These are phyloP conservation scores for Massarina eburnea DNA, from an alignment of 2,329 filamentous ascomycete genomes.

Conservation along the genomic window DNA sequence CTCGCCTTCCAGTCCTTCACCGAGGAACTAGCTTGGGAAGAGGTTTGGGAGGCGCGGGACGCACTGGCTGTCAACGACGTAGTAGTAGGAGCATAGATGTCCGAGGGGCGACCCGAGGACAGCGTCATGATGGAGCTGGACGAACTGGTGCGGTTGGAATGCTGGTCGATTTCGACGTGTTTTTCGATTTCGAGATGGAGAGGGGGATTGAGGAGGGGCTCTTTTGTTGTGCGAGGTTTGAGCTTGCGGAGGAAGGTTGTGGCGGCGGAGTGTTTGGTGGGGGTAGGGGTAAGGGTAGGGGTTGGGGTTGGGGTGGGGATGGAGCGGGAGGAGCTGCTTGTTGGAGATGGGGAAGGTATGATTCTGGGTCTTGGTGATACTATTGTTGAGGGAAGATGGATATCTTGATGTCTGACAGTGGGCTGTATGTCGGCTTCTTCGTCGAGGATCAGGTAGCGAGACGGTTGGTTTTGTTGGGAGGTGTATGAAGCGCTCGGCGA, in stretches of 20 bases:
- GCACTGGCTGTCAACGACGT: slow-evolving; percentile 7
- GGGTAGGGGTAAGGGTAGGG: too few relatives aligned
- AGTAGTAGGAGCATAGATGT: slow-evolving; percentile 4
- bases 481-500: background rate
- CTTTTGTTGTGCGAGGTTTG: slow-evolving; percentile 4
- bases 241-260: background rate
- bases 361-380: too few relatives aligned
- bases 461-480: background rate
- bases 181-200: slow-evolving; percentile 34
- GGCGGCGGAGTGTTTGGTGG: background rate
- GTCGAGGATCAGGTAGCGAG: background rate
- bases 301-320: too few relatives aligned
- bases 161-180: slow-evolving; percentile 36
- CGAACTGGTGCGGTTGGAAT: slow-evolving; percentile 31
- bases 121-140: slow-evolving; percentile 22
- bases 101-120: slow-evolving; percentile 23
- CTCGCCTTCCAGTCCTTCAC: slow-evolving; percentile 43
- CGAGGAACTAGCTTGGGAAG: slow-evolving; percentile 23
- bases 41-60: background rate
- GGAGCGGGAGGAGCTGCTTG: too few relatives aligned
- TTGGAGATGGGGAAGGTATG: too few relatives aligned
- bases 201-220: slow-evolving; percentile 11
- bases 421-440: background rate
- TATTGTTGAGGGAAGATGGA: background rate
- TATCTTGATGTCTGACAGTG: too few relatives aligned